Conservation (phyloP, 225 moss, liverwort and hornwort species). For the Anthoceros angustus region DNA sequence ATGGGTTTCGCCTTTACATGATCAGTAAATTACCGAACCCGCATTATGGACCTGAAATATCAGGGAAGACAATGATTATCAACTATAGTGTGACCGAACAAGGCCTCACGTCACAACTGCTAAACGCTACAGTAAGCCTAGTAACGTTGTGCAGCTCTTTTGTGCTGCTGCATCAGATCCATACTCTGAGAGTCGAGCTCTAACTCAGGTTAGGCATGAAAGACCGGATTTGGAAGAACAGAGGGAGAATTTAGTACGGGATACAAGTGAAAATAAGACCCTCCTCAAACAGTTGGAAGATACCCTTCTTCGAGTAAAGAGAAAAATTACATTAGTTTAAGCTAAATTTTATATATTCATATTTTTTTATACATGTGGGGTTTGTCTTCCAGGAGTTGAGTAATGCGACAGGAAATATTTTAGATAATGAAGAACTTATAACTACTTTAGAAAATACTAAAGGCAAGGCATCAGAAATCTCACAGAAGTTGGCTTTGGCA, state of each 20-base stretch:
- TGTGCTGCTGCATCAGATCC: no score
- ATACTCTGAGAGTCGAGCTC: no score
- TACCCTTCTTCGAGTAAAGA: conserved; percentile 49
- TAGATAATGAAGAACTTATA: conserved; percentile 73
- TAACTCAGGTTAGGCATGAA: conserved; percentile 57
- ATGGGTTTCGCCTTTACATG: conserved; percentile 75
- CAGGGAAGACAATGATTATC: conserved; percentile 79
- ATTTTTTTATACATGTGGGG: no score
- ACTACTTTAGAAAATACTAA: conserved; percentile 78
- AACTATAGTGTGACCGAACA: conserved; percentile 88
- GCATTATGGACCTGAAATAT: conserved; percentile 72
- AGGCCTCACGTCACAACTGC: conserved; percentile 78
- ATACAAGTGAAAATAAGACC: conserved; percentile 71
- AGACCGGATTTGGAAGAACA: conserved; percentile 74
- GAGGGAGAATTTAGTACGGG: conserved; percentile 51
- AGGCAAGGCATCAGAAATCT: conserved; percentile 64
- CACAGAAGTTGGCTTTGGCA: conserved; percentile 56
- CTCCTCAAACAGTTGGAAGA: conserved; percentile 74
- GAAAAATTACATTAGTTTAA: no score
- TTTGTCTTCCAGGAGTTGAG: conserved; percentile 65
- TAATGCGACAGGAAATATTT: conserved; percentile 76
- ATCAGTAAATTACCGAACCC: conserved; percentile 77
- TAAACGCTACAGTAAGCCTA: conserved; percentile 58
- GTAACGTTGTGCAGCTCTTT: no score
- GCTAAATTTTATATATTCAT: no score